A percentile compares a stretch with the other conserved stretches of the same genome.
Conservation (phyloP, 345 rosid genomes). For the Ceriops zippeliana region DNA sequence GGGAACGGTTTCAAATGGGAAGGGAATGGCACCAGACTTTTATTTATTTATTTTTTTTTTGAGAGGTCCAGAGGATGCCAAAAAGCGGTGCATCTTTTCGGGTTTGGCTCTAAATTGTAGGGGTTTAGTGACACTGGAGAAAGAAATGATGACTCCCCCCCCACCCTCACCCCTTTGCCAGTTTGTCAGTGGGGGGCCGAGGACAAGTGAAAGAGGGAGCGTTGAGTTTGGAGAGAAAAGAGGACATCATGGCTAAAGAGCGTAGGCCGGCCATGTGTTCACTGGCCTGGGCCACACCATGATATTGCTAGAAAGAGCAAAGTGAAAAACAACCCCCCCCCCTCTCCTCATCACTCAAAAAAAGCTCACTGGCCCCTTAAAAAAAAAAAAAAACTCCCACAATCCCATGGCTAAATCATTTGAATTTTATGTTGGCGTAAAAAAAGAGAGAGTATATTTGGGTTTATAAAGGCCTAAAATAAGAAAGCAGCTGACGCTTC, state of each 20-base stretch:
- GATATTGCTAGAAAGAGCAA: no score
- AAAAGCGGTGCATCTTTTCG: constrained; percentile 27
- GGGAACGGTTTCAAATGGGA: constrained; percentile 5
- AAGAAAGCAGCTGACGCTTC: background rate
- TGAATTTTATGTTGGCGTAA: background rate
- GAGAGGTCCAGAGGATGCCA: constrained; percentile 21
- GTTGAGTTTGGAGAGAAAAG: background rate
- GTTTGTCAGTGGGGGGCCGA: background rate
- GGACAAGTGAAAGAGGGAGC: background rate
- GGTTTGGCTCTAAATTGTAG: constrained; percentile 36
- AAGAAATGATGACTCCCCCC: no score
- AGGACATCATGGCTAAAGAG: background rate
- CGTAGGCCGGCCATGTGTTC: background rate
- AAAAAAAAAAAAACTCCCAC: background rate
- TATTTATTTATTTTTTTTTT: background rate
- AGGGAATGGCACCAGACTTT: constrained; percentile 19
- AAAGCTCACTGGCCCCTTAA: background rate
- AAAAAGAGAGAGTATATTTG: background rate
- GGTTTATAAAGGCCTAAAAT: background rate
- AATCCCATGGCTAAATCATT: constrained; percentile 8
- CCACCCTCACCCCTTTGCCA: no score
- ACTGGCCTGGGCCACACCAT: background rate
- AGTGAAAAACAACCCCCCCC: no score
- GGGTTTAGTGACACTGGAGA: constrained; percentile 1
- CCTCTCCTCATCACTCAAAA: no score